Base-by-base conservation (phyloP, 169 alveolate species). In the Plasmodium chabaudi region DNA sequence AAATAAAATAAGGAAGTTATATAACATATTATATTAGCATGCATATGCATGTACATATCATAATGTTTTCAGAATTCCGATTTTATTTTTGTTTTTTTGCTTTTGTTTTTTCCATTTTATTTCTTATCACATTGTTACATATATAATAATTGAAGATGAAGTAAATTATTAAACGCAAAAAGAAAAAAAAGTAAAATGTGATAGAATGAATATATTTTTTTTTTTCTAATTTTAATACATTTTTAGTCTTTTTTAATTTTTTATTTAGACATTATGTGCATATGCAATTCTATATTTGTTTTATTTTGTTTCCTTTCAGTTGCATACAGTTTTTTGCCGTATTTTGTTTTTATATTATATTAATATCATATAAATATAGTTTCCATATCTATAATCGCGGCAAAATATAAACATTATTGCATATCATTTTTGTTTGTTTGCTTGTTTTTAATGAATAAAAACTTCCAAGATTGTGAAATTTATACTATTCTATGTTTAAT, bases 101-200 rank as follows among this genome's bases (percentile, higher is more conserved):
- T 12, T 51, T 12, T 61, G 19, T 23, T 61, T 61, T 21, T 61
- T 61, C 13, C 70, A 10, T 25, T 61, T 61, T 61, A 47, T 69
- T 12, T 39, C 17, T 34, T 77, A 21, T 21, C 44, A 13, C 25
- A 34, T 46, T 13, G 12, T 77, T 19, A 23, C 61, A 65, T 68
- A 53, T 46, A 65, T 17, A 72, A 23, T 17, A 61, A 47, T 59
- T 34, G 0, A 34, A 68, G 49, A 25, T 19, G 53, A 49, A 63
- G 61, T 6, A 46, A 23, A n/a, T 23, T 53, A 7, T 57, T 57
- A 27, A 68, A 65, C 21, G 87, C 73, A 17, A 88, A 21, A 91
- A 86, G 0, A 67, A 42, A 53, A 91, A 74, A 21, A 91, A 91
- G 6, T 79, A 92, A 42, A 91, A 91, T 53, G 60, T 87, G 86